Percentiles rank a stretch among this genome's conserved stretches.
Evolutionary conservation across 768 basidiomycete species (phyloP).

Genomic region (Suillus luteus): DNA sequence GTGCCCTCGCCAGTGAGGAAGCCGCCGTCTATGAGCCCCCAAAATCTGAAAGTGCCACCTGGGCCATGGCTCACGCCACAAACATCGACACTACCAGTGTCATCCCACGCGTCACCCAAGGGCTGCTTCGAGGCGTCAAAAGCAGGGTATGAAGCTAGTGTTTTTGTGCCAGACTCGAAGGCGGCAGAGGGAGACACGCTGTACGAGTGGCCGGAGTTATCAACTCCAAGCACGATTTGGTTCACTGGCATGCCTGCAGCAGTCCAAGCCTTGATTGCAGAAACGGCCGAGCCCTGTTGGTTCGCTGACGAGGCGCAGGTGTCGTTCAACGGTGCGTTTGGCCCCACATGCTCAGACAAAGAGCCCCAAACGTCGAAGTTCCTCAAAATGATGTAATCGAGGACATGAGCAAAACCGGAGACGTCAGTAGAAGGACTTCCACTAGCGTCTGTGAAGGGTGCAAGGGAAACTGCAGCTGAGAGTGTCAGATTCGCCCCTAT

Average conservation of each 20-base stretch:
- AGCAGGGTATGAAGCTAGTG: conserved; percentile 48
- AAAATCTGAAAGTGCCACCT: conserved; percentile 59
- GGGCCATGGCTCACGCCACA: conserved; percentile 52
- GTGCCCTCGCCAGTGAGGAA: conserved; percentile 42
- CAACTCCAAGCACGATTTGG: conserved; percentile 79
- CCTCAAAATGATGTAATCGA: conserved; percentile 70
- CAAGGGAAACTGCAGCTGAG: conserved; percentile 66
- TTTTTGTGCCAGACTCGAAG: conserved; percentile 35
- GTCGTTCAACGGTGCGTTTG: conserved; percentile 82
- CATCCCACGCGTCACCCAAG: conserved; percentile 61
- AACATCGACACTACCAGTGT: conserved; percentile 45
- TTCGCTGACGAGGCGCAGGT: conserved; percentile 62
- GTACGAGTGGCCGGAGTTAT: conserved; percentile 82
- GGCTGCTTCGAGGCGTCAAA: conserved; percentile 49
- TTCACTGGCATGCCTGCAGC: conserved; percentile 69
- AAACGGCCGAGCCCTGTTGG: conserved; percentile 72
- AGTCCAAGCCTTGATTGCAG: conserved; percentile 72
- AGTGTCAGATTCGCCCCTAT: conserved; percentile 58
- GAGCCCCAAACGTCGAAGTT: conserved; percentile 64
- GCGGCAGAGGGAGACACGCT: conserved; percentile 41
- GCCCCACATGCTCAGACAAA: conserved; percentile 58
- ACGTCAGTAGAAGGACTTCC: conserved; percentile 73
- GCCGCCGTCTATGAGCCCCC: conserved; percentile 58
- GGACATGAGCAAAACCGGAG: conserved; percentile 65
- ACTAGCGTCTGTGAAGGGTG: conserved; percentile 62